Base-by-base conservation (phyloP, 768 basidiomycete genomes). In the Crepidotus variabilis region DNA sequence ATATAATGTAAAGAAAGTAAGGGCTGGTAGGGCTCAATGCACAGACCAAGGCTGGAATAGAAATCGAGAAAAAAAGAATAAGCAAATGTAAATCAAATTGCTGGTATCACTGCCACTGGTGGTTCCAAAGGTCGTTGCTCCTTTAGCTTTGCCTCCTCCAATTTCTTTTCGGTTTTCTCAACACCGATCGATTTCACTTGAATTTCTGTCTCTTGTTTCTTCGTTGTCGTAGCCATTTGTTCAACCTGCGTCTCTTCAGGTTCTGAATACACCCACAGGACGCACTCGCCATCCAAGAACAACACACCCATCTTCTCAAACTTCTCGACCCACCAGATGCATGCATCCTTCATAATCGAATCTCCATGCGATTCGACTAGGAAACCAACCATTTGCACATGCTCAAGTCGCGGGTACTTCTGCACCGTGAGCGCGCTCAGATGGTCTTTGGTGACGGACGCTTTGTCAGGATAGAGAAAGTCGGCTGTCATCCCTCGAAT, bases 261-360 rank as follows among this genome's bases (percentile, higher is more conserved):
- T n/a, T 78, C 75, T 1, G 63, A 64, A 57, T 79, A 80, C 43
- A 75, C 60, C 80, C 80, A 84, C 50, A 82, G 65, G 28, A 82
- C 77, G 32, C 78, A 79, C 63, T 80, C 81, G 14, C 81, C 80
- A 59, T 83, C 82, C 61, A 81, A 69, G 60, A 83, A 75, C 58
- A 80, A 74, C 47, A 84, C 69, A 8, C 77, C 79, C 46, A 73
- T 69, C 53, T 66, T 71, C 70, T 80, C 79, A 56, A 81, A 82
- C 50, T 66, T 72, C 60, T 81, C 78, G 23, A 75, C 72, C 81
- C 81, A 83, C 76, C 77, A 78, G 28, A 82, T 79, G 60, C 80
- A 82, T 16, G 80, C 67, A 51, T 82, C 78, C 69, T 73, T 76
- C 54, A 76, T 72, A 50, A 75, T 57, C 39, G 58, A 60, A 62